phyloP scores from a whole-genome alignment of 495 filamentous ascomycete genomes.

The Hypoxylon fuscum region DNA sequence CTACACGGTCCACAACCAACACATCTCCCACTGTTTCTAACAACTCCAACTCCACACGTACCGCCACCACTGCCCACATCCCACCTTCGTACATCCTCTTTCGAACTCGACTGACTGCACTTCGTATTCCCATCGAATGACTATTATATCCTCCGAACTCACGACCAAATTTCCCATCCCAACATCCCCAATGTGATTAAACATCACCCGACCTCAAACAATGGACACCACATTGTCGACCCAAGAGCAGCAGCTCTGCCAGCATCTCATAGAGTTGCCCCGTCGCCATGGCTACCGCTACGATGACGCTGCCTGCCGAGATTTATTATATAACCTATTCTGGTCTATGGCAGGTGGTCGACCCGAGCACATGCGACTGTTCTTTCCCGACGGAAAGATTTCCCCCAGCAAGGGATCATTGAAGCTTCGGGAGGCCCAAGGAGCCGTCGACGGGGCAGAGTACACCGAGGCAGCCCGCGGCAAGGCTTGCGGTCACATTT shows the following conservation, averaged over 20 bases:
- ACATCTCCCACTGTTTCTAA: too few relatives aligned
- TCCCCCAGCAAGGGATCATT: slow-evolving; percentile 64
- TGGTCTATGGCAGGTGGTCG: slow-evolving; percentile 80
- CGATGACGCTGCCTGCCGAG: slow-evolving; percentile 69
- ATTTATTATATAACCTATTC: slow-evolving; percentile 82
- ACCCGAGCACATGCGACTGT: slow-evolving; percentile 72
- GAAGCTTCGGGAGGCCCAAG: slow-evolving; percentile 85
- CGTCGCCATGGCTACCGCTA: slow-evolving; percentile 75
- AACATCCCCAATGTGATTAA: too few relatives aligned
- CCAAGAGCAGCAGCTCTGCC: slow-evolving; percentile 82
- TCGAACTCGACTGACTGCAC: slow-evolving; percentile 1
- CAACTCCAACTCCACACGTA: slow-evolving; percentile 31
- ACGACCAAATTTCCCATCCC: too few relatives aligned
- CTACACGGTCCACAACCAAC: too few relatives aligned
- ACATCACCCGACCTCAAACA: slow-evolving; percentile 3
- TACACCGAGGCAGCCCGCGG: slow-evolving; percentile 92
- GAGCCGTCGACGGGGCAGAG: slow-evolving; percentile 91
- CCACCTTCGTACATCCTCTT: neutral
- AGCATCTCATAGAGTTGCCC: slow-evolving; percentile 77
- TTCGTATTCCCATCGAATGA: too few relatives aligned
- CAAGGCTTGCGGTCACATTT: slow-evolving; percentile 97
- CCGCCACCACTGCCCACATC: slow-evolving; percentile 15
- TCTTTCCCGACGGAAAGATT: slow-evolving; percentile 79
- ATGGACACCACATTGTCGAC: slow-evolving; percentile 66
- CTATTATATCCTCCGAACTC: too few relatives aligned